These are phyloP conservation scores for Barbatosphaeria neglecta DNA, from an alignment of 495 filamentous ascomycete species.

Conservation along the genomic window DNA sequence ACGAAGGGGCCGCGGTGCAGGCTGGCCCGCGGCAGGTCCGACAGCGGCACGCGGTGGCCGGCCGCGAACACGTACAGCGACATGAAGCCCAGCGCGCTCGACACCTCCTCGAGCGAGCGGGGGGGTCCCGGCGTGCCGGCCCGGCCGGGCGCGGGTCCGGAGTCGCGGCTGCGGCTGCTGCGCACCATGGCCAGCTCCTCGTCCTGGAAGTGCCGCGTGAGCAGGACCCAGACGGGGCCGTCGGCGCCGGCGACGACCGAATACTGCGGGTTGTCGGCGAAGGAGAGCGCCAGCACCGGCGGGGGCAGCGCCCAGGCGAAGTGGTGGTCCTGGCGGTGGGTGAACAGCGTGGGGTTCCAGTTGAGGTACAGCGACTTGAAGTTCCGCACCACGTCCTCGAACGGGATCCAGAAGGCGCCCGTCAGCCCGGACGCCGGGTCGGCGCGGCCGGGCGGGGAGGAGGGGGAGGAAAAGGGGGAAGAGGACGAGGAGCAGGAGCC, in stretches of 20 bases:
- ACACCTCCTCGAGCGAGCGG: conserved; percentile 22
- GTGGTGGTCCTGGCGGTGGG: conserved; percentile 71
- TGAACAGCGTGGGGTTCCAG: conserved; percentile 87
- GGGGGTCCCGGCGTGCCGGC: too few relatives aligned
- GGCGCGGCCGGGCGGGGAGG: neutral
- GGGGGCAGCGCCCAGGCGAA: conserved; percentile 71
- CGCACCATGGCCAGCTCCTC: conserved; percentile 30
- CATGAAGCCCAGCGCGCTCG: conserved; percentile 59
- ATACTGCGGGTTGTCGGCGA: conserved; percentile 77
- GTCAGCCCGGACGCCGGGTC: conserved; percentile 19
- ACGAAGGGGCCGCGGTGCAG: conserved; percentile 66
- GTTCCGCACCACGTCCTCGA: conserved; percentile 72
- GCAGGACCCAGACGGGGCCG: conserved; percentile 67
- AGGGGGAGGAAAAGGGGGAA: neutral
- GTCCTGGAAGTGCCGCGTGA: conserved; percentile 68
- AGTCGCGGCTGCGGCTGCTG: conserved; percentile 14
- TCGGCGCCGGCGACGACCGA: conserved; percentile 44
- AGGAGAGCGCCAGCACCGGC: conserved; percentile 47
- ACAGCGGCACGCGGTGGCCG: conserved; percentile 64
- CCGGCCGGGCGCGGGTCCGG: conserved; percentile 6
- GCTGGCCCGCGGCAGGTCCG: conserved; percentile 43
- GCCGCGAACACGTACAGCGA: conserved; percentile 68
- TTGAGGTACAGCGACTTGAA: conserved; percentile 95
- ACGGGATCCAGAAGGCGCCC: conserved; percentile 85
- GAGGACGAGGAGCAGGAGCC: conserved; percentile 1